Evolutionary conservation across 1,284 basidiomycete species (phyloP).

Genomic region (Phellopilus nigrolimitatus): DNA sequence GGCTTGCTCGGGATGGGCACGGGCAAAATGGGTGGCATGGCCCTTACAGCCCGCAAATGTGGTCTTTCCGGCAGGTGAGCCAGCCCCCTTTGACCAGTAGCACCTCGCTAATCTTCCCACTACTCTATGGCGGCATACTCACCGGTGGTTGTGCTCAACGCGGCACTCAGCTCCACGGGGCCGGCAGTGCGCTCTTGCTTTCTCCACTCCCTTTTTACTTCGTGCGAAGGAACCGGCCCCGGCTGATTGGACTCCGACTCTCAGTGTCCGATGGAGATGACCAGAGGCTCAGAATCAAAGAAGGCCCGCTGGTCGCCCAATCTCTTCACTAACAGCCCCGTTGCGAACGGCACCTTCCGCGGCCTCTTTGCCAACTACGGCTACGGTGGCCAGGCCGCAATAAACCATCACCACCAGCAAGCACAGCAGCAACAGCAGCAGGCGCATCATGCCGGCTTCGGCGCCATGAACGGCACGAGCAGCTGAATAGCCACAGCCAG

Average conservation of each 20-base stretch:
- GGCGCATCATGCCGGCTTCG: no score
- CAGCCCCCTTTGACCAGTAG: slow-evolving; percentile 52
- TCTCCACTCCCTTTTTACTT: background rate
- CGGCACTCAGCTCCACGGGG: slow-evolving; percentile 58
- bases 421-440: no score
- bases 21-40: slow-evolving; percentile 52
- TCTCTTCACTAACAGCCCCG: slow-evolving; percentile 42
- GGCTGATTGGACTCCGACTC: background rate
- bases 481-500: slow-evolving; percentile 30
- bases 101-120: slow-evolving; percentile 63
- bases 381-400: slow-evolving; percentile 67
- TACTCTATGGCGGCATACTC: slow-evolving; percentile 59
- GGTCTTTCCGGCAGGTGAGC: slow-evolving; percentile 63
- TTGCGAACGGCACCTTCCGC: slow-evolving; percentile 36
- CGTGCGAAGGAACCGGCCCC: background rate
- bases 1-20: no score
- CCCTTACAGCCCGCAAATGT: slow-evolving; percentile 50
- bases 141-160: slow-evolving; percentile 63
- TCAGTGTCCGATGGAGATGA: slow-evolving; percentile 61
- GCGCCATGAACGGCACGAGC: slow-evolving; percentile 1
- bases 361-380: slow-evolving; percentile 78
- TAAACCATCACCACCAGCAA: slow-evolving; percentile 49
- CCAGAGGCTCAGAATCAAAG: slow-evolving; percentile 77
- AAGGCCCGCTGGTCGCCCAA: slow-evolving; percentile 82
- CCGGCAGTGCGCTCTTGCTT: slow-evolving; percentile 70